Percentiles rank a stretch among this genome's conserved stretches.
phyloP scores from a whole-genome alignment of 2,329 filamentous ascomycete species.

The Fonsecaea pedrosoi region DNA sequence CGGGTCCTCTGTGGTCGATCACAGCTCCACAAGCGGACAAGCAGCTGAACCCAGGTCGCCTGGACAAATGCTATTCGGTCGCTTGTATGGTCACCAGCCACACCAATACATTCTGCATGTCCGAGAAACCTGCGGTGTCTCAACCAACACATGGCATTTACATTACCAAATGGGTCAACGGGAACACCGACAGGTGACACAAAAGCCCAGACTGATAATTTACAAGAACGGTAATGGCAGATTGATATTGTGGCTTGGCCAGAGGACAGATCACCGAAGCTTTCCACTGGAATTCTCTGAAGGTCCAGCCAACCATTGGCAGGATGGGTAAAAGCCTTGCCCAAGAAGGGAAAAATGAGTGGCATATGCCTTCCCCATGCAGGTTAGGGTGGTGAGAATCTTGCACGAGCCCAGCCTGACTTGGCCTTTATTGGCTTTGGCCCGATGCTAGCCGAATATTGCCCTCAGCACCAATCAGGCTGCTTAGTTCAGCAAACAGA shows the following conservation, averaged over 20 bases:
- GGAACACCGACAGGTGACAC: conserved; percentile 1
- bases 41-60: background rate
- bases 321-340: background rate
- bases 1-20: background rate
- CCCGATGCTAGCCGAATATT: background rate
- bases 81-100: background rate
- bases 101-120: background rate
- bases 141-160: background rate
- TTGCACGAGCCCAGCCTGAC: background rate
- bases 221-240: conserved; percentile 6
- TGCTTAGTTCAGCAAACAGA: conserved; percentile 15
- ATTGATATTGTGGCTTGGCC: conserved; percentile 13
- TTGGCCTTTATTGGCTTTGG: background rate
- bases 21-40: background rate
- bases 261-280: background rate
- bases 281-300: background rate
- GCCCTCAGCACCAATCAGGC: conserved; percentile 15
- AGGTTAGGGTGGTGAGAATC: conserved; percentile 8
- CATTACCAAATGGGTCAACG: background rate
- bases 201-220: background rate
- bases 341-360: background rate
- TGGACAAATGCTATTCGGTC: background rate
- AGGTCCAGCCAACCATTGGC: conserved; percentile 1
- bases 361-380: conserved; percentile 6
- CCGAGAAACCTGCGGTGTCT: background rate